Percentiles rank a stretch among this genome's conserved stretches.
Evolutionary conservation across 108 stramenopile species (phyloP).

Genomic region (Nitzschia sp.): DNA sequence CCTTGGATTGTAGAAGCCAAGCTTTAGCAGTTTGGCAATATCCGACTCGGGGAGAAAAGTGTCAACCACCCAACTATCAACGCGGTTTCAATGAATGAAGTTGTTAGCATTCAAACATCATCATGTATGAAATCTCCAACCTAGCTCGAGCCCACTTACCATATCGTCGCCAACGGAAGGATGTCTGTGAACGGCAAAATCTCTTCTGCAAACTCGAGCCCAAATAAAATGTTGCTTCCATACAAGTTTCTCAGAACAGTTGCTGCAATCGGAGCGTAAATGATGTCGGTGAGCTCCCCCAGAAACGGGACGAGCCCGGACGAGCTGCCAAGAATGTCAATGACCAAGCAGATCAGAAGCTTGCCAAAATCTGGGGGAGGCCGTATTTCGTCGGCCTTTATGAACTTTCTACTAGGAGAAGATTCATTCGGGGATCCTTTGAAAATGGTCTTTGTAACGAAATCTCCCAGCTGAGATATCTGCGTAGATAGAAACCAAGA

Average conservation of each 20-base stretch:
- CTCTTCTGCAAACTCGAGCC: slow-evolving; percentile 74
- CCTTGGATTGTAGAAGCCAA: slow-evolving; percentile 43
- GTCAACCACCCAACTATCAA: slow-evolving; percentile 63
- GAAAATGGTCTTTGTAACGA: not conserved
- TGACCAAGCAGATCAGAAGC: slow-evolving; percentile 57
- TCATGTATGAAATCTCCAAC: not conserved
- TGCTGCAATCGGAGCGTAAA: slow-evolving; percentile 67
- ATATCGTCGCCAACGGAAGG: slow-evolving; percentile 73
- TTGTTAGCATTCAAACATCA: not conserved
- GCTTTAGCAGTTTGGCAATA: slow-evolving; percentile 48
- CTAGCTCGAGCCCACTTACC: not conserved
- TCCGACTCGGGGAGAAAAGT: slow-evolving; percentile 57
- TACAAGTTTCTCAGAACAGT: slow-evolving; percentile 51
- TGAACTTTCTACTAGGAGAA: slow-evolving; percentile 8
- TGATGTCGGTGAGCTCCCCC: slow-evolving; percentile 67
- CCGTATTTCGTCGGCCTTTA: slow-evolving; percentile 19
- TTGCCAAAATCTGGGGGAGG: slow-evolving; percentile 58
- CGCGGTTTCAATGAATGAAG: not conserved
- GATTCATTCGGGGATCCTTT: not conserved
- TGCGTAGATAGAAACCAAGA: slow-evolving; percentile 39
- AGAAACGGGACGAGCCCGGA: slow-evolving; percentile 66
- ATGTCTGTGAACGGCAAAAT: slow-evolving; percentile 85
- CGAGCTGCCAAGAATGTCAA: slow-evolving; percentile 64
- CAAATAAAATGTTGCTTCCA: slow-evolving; percentile 59
- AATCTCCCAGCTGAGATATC: slow-evolving; percentile 34